phyloP scores from a whole-genome alignment of 306 rosid genomes.

The Adenanthera pavonina region DNA sequence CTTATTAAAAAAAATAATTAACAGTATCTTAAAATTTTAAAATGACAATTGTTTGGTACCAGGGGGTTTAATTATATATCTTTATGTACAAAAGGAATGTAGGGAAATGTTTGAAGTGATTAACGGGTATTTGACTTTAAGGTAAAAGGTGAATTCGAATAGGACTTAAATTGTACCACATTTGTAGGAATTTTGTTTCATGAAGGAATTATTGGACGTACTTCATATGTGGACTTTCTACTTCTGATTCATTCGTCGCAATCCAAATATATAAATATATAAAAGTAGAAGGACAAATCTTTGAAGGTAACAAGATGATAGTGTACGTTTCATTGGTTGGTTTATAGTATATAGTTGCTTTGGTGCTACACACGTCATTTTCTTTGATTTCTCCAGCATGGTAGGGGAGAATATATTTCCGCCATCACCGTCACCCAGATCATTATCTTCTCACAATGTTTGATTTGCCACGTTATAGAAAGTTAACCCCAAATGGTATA shows the following conservation, averaged over 20 bases:
- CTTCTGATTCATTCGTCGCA: not conserved
- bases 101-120: not conserved
- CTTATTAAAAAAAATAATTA: no score
- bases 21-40: no score
- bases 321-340: not conserved
- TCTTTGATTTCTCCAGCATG: not conserved
- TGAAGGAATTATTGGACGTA: not conserved
- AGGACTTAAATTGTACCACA: not conserved
- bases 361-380: constrained; percentile 11
- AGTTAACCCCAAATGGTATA: constrained; percentile 2
- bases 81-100: not conserved
- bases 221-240: not conserved
- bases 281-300: not conserved
- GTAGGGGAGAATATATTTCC: not conserved
- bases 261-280: not conserved
- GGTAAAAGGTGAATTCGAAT: not conserved
- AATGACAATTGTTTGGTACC: no score
- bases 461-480: constrained; percentile 3
- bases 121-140: not conserved
- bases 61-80: no score
- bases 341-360: not conserved
- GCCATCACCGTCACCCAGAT: constrained; percentile 19
- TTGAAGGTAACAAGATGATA: constrained; percentile 6
- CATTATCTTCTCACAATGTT: not conserved
- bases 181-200: not conserved